Percentiles rank a stretch among this genome's conserved stretches.
Evolutionary conservation across 495 filamentous ascomycete species (phyloP).

Genomic region (Aspergillus conjunctus): DNA sequence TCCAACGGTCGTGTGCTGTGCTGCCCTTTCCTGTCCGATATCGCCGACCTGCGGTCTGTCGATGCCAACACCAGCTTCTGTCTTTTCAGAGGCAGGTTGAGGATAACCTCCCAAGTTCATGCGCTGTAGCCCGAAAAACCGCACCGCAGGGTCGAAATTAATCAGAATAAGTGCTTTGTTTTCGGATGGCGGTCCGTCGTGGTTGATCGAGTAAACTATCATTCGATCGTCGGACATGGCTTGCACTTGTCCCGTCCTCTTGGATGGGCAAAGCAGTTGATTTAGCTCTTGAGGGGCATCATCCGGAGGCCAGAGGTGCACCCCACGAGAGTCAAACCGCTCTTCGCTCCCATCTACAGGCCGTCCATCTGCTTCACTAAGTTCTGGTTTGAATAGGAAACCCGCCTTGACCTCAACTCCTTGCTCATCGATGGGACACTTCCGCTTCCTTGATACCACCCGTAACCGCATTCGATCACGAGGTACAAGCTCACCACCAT

Average conservation of each 20-base stretch:
- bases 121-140: conserved; percentile 36
- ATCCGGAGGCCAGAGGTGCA: conserved; percentile 62
- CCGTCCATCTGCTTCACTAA: conserved; percentile 28
- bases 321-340: conserved; percentile 51
- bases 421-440: conserved; percentile 42
- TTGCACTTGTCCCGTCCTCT: conserved; percentile 47
- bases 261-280: conserved; percentile 58
- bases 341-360: conserved; percentile 42
- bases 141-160: conserved; percentile 62
- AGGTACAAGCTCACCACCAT: conserved; percentile 34
- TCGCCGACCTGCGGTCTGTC: conserved; percentile 24
- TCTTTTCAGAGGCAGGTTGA: conserved; percentile 5
- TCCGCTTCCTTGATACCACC: conserved; percentile 48
- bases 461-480: conserved; percentile 56
- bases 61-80: conserved; percentile 17
- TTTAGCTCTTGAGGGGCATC: conserved; percentile 50
- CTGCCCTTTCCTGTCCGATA: conserved; percentile 20
- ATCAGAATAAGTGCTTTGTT: conserved; percentile 59
- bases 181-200: conserved; percentile 40
- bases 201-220: conserved; percentile 55
- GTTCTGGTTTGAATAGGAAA: conserved; percentile 39
- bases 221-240: conserved; percentile 65
- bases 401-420: conserved; percentile 36
- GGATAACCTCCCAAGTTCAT: conserved; percentile 1
- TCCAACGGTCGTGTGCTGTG: conserved; percentile 16